Evolutionary conservation across 78 protist species (phyloP), one percentile per base, ranked within the genome.

Genomic region (Chrysochromulina tobinii): DNA sequence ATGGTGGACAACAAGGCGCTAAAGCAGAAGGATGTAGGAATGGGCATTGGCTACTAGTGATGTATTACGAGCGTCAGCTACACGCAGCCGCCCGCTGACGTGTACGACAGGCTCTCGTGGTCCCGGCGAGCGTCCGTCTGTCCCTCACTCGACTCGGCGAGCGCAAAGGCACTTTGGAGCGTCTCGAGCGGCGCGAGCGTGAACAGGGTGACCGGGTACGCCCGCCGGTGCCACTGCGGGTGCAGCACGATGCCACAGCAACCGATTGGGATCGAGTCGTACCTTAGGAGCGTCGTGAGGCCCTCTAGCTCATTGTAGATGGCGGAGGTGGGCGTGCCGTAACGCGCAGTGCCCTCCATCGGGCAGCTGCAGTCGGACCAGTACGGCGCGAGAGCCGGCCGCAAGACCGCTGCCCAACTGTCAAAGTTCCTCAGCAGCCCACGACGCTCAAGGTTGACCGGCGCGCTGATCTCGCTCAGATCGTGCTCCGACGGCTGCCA

Each of bases 181-280:
- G 0, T 6, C 50, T 79, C 87, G 64, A 2, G 27, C 64, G 87
- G 87, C 64, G 87, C 87, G 50, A 64, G 51, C 18, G 87, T 79
- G 87, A 79, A 79, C 6, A 79, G 0, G 64, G 64, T 54, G 11
- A 79, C 87, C 23, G 87, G 87, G 61, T 79, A 79, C 23, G 87
- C 87, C 48, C 61, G 1, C 12, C 64, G 64, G 23, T 21, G 15
- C 87, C 87, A 79, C 48, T 1, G 2, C 17, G 87, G 87, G 61
- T 79, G 87, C 3, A 79, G n/a, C 50, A 79, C 87, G 38, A 79
- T 79, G 51, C 87, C 87, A 48, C 87, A 79, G 87, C 87, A 79
- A 23, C 87, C 87, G 20, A 79, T 18, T 0, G 87, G 87, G 4
- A 51, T 27, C 0, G 61, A 50, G 23, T 2, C 2, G 87, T 79